Conservation (phyloP, 345 rosid genomes). For the Noccaea caerulescens region DNA sequence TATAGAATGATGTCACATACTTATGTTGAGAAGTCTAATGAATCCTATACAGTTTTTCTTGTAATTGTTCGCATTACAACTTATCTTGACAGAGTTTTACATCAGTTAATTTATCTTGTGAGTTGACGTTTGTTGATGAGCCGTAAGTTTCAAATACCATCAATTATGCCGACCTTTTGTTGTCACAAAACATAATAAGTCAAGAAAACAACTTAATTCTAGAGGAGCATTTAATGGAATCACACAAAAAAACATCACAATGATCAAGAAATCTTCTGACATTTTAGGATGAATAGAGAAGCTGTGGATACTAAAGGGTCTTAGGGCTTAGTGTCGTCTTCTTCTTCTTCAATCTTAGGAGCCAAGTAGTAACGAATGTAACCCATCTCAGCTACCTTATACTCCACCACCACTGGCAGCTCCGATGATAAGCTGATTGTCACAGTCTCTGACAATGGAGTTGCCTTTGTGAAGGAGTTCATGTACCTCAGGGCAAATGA, state of each 20-base stretch:
- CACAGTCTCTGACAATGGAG: constrained; percentile 79
- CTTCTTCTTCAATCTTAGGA: constrained; percentile 98
- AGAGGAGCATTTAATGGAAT: constrained; percentile 5
- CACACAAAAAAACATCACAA: constrained; percentile 9
- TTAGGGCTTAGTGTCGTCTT: constrained; percentile 76
- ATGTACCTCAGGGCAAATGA: constrained; percentile 96
- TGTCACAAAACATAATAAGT: constrained; percentile 13
- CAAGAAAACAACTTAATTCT: constrained; percentile 27
- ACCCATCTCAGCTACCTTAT: constrained; percentile 99
- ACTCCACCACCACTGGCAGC: constrained; percentile 94
- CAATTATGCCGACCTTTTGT: constrained; percentile 1
- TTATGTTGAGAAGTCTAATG: neutral
- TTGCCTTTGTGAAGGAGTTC: constrained; percentile 97
- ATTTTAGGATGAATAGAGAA: neutral
- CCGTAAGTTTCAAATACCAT: neutral
- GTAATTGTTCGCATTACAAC: neutral
- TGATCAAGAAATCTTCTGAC: neutral
- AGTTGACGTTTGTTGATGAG: neutral
- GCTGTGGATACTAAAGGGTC: neutral
- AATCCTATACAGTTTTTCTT: constrained; percentile 6
- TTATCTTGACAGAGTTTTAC: neutral
- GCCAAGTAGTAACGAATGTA: constrained; percentile 90
- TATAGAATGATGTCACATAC: neutral
- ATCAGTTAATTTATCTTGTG: neutral
- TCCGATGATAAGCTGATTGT: constrained; percentile 95